Evolutionary conservation across 225 moss, liverwort and hornwort species (phyloP).

Genomic region (Antitrichia curtipendula): DNA sequence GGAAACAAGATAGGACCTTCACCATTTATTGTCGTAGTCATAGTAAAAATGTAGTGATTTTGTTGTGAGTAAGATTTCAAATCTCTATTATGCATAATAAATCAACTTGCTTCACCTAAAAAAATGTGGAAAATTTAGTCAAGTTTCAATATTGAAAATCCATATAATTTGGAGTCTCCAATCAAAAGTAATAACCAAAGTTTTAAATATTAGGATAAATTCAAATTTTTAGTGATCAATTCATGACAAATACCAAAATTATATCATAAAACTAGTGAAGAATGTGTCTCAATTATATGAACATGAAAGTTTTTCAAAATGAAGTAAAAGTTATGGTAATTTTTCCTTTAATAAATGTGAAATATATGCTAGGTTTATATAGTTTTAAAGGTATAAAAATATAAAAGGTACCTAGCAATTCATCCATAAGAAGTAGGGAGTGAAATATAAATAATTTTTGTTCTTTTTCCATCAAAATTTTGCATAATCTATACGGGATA

Average conservation of each 20-base stretch:
- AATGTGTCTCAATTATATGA: neutral
- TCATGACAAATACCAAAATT: neutral
- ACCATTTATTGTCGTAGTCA: too few relatives aligned
- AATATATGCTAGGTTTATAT: neutral
- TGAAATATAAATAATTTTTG: neutral
- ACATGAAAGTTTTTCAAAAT: neutral
- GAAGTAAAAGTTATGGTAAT: neutral
- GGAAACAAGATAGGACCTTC: neutral
- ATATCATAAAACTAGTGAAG: too few relatives aligned
- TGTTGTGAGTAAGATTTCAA: too few relatives aligned
- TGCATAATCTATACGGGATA: rapidly evolving
- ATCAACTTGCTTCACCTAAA: neutral
- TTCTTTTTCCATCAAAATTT: neutral
- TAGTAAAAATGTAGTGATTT: neutral
- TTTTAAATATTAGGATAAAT: neutral
- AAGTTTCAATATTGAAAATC: neutral
- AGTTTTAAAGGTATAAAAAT: neutral
- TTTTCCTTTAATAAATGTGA: neutral
- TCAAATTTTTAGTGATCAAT: neutral
- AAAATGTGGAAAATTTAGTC: neutral
- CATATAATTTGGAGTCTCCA: neutral
- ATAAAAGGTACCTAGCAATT: neutral
- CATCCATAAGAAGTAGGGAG: rapidly evolving
- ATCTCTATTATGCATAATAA: neutral
- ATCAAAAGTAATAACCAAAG: neutral